A percentile compares a stretch with the other conserved stretches of the same genome.
Conservation (phyloP, 768 basidiomycete genomes). For the Boletus rubroflammeus region DNA sequence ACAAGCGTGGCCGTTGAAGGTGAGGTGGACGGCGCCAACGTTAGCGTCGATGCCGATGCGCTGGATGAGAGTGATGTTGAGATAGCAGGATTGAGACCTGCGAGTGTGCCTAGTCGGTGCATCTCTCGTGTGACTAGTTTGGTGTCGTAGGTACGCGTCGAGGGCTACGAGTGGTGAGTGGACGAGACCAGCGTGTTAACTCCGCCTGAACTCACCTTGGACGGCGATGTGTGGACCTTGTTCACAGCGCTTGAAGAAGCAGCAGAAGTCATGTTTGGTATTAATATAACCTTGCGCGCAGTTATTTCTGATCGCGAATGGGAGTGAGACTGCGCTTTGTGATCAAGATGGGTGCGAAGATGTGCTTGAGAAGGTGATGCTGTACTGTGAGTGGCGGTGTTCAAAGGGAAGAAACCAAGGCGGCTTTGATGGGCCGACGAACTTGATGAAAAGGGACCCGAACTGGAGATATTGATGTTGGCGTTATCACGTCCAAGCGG, state of each 20-base stretch:
- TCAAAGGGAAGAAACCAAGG: conserved; percentile 32
- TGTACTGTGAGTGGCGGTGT: conserved; percentile 37
- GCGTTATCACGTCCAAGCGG: conserved; percentile 9
- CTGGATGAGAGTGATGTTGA: conserved; percentile 37
- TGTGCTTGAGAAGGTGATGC: conserved; percentile 26
- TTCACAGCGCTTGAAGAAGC: conserved; percentile 23
- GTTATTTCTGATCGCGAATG: conserved; percentile 38
- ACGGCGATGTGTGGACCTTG: conserved; percentile 33
- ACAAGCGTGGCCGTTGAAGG: conserved; percentile 33
- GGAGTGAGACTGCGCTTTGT: conserved; percentile 35
- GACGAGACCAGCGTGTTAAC: conserved; percentile 10
- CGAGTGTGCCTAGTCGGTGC: conserved; percentile 71
- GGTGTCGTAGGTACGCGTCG: conserved; percentile 73
- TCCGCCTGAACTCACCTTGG: conserved; percentile 32
- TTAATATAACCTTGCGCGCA: conserved; percentile 12
- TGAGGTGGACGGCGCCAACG: conserved; percentile 37
- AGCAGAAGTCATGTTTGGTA: conserved; percentile 26
- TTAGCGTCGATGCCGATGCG: conserved; percentile 46
- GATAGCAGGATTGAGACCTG: conserved; percentile 48
- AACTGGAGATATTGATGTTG: conserved; percentile 5
- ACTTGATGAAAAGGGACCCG: conserved; percentile 13
- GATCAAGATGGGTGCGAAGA: conserved; percentile 27
- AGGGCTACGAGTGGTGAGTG: conserved; percentile 37
- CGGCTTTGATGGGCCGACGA: conserved; percentile 27
- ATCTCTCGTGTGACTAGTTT: conserved; percentile 82